phyloP scores from a whole-genome alignment of 2,329 filamentous ascomycete genomes.

The Penicillium rolfsii region DNA sequence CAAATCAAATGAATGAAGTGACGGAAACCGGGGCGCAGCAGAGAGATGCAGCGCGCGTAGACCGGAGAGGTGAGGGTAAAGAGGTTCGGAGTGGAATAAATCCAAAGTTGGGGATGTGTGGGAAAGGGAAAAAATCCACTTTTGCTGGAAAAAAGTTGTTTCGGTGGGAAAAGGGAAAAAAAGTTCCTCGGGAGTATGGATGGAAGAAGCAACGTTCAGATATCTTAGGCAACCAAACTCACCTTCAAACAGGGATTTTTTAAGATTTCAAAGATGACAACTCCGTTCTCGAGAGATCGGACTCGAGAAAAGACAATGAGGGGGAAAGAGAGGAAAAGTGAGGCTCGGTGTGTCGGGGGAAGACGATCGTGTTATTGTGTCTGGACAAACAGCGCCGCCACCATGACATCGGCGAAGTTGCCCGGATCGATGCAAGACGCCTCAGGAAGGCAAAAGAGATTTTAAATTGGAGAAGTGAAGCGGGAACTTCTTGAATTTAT shows the following conservation, averaged over 20 bases:
- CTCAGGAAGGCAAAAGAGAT: neutral
- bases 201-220: slow-evolving; percentile 7
- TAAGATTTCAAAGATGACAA: neutral
- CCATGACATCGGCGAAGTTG: slow-evolving; percentile 24
- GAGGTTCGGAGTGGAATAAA: slow-evolving; percentile 5
- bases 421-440: neutral
- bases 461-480: neutral
- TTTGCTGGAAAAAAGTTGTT: slow-evolving; percentile 26
- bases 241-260: neutral
- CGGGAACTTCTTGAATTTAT: neutral
- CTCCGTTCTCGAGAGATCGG: slow-evolving; percentile 2
- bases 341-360: slow-evolving; percentile 5
- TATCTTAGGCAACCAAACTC: neutral
- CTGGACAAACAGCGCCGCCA: slow-evolving; percentile 22
- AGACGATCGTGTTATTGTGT: slow-evolving; percentile 16
- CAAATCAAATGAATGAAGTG: slow-evolving; percentile 26
- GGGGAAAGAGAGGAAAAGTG: slow-evolving; percentile 12
- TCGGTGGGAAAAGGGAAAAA: slow-evolving; percentile 26
- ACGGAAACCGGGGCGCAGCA: slow-evolving; percentile 29
- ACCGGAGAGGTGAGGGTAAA: slow-evolving; percentile 18
- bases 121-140: slow-evolving; percentile 26
- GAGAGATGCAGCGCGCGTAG: slow-evolving; percentile 28
- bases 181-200: slow-evolving; percentile 13
- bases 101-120: slow-evolving; percentile 22
- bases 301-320: neutral